Base-by-base conservation (phyloP, 108 stramenopile genomes). In the Pseudonitzschia multistriata region DNA sequence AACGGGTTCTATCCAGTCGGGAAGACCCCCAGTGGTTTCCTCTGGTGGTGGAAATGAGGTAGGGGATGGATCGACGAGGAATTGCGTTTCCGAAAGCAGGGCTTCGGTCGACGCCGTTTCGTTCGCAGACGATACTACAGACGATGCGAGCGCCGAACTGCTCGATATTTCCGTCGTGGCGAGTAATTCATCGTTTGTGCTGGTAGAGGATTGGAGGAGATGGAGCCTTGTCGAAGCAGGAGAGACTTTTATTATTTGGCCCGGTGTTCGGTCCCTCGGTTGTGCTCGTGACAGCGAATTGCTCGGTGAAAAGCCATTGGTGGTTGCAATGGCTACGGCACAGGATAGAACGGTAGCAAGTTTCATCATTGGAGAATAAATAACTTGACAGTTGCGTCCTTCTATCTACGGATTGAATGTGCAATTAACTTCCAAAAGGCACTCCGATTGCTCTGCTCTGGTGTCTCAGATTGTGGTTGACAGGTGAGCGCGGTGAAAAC, bases 1-100 rank as follows among this genome's bases (percentile, higher is more conserved):
- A 4, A 85, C 61, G 13, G 79, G 73, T 37, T 81, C 84, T 5
- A 70, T 54, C 76, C 74, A 75, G 2, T 14, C 45, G 21, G 71
- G 71, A 4, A 55, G 22, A 13, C 17, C 1, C 1, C 17, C 42
- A 17, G 42, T 37, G 37, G 37, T 34, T 57, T 57, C 56, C 3
- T 13, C 10, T 27, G 6, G 7, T 5, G 52, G 5, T 25, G 5
- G 25, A 15, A 57, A 28, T 5, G 4, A 5, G 29, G 56, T 5
- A 27, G 10, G 25, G 29, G 56, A 5, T 5, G 28, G 27, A 27
- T 27, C 27, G 24, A 13, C 25, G 5, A 24, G 24, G 24, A 49
- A 17, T 49, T 49, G 49, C n/a, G 49, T 49, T 49, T 49, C 13
- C n/a, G n/a, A 17, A 3, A 3, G 24, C 21, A 25, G 50, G 4